These are phyloP conservation scores for Apophysomyces ossiformis DNA, from an alignment of 371 early-diverging fungal species.

Conservation along the genomic window DNA sequence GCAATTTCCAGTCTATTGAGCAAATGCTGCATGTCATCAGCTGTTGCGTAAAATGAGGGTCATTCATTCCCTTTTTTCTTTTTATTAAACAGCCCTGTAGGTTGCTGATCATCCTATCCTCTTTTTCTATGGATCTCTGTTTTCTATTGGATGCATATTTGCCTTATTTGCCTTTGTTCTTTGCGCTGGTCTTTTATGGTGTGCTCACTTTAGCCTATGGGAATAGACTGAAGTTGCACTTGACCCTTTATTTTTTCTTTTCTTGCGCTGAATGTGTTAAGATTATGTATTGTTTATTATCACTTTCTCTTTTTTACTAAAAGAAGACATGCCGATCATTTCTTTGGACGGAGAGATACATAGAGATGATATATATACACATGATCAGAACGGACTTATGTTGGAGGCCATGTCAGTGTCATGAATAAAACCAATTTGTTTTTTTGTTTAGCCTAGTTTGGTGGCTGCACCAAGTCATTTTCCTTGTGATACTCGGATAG, in stretches of 20 bases:
- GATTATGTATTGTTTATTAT: background rate
- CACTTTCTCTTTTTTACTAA: background rate
- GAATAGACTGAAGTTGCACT: too few species aligned
- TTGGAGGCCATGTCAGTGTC: background rate
- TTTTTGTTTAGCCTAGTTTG: conserved; percentile 1
- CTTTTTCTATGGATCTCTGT: too few species aligned
- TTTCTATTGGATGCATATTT: conserved; percentile 2
- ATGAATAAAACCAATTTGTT: background rate
- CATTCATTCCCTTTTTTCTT: too few species aligned
- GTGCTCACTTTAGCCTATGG: too few species aligned
- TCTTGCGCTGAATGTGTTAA: conserved; percentile 1
- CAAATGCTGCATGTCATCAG: background rate
- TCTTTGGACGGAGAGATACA: too few species aligned
- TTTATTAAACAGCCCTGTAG: background rate
- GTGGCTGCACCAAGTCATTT: background rate
- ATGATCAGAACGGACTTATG: background rate
- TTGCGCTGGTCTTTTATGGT: background rate
- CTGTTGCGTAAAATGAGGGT: too few species aligned
- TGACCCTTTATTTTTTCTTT: too few species aligned
- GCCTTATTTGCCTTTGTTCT: background rate
- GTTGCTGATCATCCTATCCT: conserved; percentile 5
- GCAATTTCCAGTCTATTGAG: too few species aligned
- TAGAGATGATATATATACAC: background rate
- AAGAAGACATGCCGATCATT: background rate
- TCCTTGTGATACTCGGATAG: background rate